Evolutionary conservation across 139 green algal species (phyloP).

Genomic region (Chlamydomonas sphaeroides): DNA sequence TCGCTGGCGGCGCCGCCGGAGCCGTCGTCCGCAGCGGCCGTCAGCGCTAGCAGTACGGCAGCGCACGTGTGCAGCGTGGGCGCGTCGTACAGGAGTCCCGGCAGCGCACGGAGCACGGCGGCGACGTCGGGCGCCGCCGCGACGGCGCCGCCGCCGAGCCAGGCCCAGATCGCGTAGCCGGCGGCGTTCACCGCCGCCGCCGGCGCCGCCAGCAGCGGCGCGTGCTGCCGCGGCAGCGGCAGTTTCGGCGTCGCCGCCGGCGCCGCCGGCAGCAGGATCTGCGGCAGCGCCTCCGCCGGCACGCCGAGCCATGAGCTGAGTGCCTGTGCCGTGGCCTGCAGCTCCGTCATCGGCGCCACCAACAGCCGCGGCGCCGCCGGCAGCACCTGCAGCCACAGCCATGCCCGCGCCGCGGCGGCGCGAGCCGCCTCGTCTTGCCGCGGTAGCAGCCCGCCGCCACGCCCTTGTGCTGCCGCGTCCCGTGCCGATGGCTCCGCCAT

Average conservation of each 20-base stretch:
- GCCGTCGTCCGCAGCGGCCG: not conserved
- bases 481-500: not conserved
- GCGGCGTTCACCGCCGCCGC: not conserved
- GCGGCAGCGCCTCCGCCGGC: not conserved
- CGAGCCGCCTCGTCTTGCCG: no score
- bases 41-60: not conserved
- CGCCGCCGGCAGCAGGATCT: not conserved
- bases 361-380: not conserved
- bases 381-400: slow-evolving; percentile 14
- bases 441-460: no score
- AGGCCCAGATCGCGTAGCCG: slow-evolving; percentile 3
- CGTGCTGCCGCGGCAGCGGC: not conserved
- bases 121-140: slow-evolving; percentile 9
- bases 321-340: not conserved
- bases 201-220: not conserved
- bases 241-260: not conserved
- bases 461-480: not conserved
- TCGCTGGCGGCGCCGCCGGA: not conserved
- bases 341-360: not conserved
- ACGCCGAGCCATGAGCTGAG: slow-evolving; percentile 14
- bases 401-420: not conserved
- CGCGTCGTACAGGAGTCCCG: slow-evolving; percentile 4
- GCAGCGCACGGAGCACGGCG: slow-evolving; percentile 10
- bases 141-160: slow-evolving; percentile 11
- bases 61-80: not conserved